phyloP scores from a whole-genome alignment of 2,329 filamentous ascomycete species.

The Trichoderma sp. region DNA sequence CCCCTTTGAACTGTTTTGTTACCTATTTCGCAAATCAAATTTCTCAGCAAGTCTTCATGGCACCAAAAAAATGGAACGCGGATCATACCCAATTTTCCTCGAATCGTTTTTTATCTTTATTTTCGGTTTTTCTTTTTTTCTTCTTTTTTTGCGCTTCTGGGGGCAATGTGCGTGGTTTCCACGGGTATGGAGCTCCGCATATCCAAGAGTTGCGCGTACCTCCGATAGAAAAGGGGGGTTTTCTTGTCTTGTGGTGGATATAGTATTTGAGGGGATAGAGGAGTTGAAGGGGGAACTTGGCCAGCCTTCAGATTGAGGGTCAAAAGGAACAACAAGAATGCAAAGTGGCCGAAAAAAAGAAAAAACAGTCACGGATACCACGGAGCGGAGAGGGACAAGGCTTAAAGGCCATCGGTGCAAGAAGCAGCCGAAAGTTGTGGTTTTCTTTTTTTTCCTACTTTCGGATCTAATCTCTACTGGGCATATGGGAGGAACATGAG shows the following conservation, averaged over 20 bases:
- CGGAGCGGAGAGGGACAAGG: constrained; percentile 26
- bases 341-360: constrained; percentile 31
- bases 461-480: constrained; percentile 26
- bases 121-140: constrained; percentile 33
- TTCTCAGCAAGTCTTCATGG: constrained; percentile 41
- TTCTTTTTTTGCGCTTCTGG: constrained; percentile 31
- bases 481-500: constrained; percentile 23
- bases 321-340: constrained; percentile 39
- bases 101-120: constrained; percentile 30
- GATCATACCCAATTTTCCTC: constrained; percentile 41
- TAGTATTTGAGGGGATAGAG: constrained; percentile 34
- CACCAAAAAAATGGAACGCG: constrained; percentile 43
- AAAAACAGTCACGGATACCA: constrained; percentile 25
- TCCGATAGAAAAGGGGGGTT: constrained; percentile 27
- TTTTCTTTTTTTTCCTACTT: constrained; percentile 6
- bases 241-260: constrained; percentile 30
- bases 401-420: not conserved
- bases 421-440: constrained; percentile 12
- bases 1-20: constrained; percentile 28
- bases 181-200: constrained; percentile 25
- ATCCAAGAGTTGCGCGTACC: constrained; percentile 28
- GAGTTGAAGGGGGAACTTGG: constrained; percentile 31
- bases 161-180: constrained; percentile 21
- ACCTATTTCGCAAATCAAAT: constrained; percentile 33
- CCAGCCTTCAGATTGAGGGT: constrained; percentile 33